Evolutionary conservation across 176 grass and related monocot species (phyloP).

Genomic region (Oryza meyeriana): DNA sequence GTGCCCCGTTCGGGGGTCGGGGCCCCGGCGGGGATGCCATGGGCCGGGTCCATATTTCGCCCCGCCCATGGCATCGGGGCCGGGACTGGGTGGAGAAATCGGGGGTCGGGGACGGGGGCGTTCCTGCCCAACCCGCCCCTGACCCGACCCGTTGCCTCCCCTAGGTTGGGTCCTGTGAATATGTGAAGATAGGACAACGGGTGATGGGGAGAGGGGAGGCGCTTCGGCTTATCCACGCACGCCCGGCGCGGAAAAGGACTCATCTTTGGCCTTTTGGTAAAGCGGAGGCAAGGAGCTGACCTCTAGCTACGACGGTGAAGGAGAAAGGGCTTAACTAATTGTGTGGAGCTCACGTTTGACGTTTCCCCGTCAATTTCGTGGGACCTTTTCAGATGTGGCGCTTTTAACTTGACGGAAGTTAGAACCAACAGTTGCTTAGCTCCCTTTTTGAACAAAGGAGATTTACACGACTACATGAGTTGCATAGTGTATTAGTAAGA

Average conservation of each 20-base stretch:
- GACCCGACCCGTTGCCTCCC: too few species aligned
- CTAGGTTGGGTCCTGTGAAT: not conserved
- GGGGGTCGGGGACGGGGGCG: too few species aligned
- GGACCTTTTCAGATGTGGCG: not conserved
- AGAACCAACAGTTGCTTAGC: too few species aligned
- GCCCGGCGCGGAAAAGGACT: constrained; percentile 23
- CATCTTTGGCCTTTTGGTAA: not conserved
- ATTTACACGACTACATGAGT: too few species aligned
- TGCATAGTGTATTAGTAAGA: too few species aligned
- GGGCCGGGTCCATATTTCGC: too few species aligned
- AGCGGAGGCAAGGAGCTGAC: constrained; percentile 13
- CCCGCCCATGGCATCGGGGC: too few species aligned
- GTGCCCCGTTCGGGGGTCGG: too few species aligned
- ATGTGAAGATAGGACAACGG: not conserved
- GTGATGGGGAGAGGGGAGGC: not conserved
- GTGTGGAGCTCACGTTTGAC: not conserved
- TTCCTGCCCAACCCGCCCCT: too few species aligned
- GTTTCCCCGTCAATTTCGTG: not conserved
- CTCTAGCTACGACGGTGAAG: not conserved
- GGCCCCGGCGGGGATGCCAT: too few species aligned
- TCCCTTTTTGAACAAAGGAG: too few species aligned
- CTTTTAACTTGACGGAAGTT: not conserved
- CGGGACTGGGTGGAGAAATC: too few species aligned
- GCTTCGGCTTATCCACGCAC: not conserved
- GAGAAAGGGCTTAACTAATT: not conserved